Conservation (phyloP, 805 yeast species). For the Wickerhamiella siamensis region DNA sequence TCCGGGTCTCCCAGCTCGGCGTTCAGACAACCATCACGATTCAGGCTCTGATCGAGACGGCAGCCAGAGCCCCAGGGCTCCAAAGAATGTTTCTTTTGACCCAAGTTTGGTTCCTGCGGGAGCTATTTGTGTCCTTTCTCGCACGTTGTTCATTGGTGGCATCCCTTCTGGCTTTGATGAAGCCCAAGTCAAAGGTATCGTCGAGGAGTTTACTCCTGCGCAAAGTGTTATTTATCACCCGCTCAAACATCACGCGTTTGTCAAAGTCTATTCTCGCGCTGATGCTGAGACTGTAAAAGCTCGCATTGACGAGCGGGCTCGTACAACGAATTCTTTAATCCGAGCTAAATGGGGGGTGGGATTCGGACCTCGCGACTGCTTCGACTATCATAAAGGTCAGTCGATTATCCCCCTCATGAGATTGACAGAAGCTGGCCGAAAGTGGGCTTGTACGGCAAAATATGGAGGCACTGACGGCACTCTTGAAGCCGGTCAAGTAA, state of each 20-base stretch:
- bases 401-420: conserved; percentile 77
- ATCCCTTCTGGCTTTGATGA: conserved; percentile 76
- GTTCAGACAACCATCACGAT: conserved; percentile 4
- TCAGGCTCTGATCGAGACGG: conserved; percentile 13
- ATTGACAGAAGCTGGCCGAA: conserved; percentile 83
- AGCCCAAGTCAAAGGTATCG: conserved; percentile 46
- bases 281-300: conserved; percentile 79
- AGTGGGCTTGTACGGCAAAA: conserved; percentile 81
- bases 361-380: conserved; percentile 96
- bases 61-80: conserved; percentile 17
- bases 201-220: conserved; percentile 80
- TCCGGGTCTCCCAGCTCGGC: conserved; percentile 8
- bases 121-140: conserved; percentile 64
- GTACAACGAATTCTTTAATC: conserved; percentile 46
- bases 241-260: conserved; percentile 91
- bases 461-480: conserved; percentile 98
- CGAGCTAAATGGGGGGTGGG: conserved; percentile 99
- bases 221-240: conserved; percentile 79
- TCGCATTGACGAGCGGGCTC: conserved; percentile 43
- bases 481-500: conserved; percentile 58
- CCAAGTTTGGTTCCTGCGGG: conserved; percentile 53
- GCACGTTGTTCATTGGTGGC: conserved; percentile 92
- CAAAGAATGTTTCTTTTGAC: conserved; percentile 60
- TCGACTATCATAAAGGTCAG: conserved; percentile 83
- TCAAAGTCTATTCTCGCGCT: conserved; percentile 77